These are phyloP conservation scores for Dianthus caryophyllus DNA, from an alignment of 148 eudicot genomes.

Conservation along the genomic window DNA sequence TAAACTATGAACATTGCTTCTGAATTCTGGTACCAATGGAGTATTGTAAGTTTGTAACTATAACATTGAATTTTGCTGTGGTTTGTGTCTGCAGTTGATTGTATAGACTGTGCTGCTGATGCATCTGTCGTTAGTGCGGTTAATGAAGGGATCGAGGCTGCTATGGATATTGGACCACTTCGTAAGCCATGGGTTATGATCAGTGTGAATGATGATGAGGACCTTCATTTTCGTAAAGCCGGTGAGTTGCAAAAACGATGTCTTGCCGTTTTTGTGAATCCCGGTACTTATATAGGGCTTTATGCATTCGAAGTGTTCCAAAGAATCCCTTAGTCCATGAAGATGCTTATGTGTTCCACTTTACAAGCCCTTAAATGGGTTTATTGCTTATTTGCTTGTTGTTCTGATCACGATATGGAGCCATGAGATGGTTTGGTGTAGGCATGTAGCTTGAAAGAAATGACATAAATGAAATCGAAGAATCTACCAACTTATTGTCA, in stretches of 20 bases:
- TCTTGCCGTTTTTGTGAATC: too few relatives aligned
- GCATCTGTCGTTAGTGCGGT: constrained; percentile 78
- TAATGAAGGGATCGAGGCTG: constrained; percentile 80
- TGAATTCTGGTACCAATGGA: not conserved
- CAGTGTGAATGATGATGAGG: constrained; percentile 92
- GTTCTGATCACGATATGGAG: too few relatives aligned
- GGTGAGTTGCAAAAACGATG: constrained; percentile 32
- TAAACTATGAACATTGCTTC: constrained; percentile 11
- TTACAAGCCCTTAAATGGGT: too few relatives aligned
- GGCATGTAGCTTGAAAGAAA: too few relatives aligned
- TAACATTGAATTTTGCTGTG: not conserved
- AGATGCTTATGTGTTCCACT: too few relatives aligned
- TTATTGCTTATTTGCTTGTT: too few relatives aligned
- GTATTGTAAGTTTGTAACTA: not conserved
- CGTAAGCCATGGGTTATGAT: constrained; percentile 94
- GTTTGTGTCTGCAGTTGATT: constrained; percentile 57
- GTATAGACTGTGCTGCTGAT: constrained; percentile 99
- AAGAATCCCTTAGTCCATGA: too few relatives aligned
- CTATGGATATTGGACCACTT: constrained; percentile 45
- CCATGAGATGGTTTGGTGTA: too few relatives aligned
- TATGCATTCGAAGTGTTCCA: too few relatives aligned
- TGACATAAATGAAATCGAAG: too few relatives aligned
- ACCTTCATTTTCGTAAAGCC: constrained; percentile 96
- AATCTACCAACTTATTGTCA: too few relatives aligned
- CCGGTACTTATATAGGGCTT: too few relatives aligned